Conservation (phyloP, 495 filamentous ascomycete genomes). For the Daldinia grandis region DNA sequence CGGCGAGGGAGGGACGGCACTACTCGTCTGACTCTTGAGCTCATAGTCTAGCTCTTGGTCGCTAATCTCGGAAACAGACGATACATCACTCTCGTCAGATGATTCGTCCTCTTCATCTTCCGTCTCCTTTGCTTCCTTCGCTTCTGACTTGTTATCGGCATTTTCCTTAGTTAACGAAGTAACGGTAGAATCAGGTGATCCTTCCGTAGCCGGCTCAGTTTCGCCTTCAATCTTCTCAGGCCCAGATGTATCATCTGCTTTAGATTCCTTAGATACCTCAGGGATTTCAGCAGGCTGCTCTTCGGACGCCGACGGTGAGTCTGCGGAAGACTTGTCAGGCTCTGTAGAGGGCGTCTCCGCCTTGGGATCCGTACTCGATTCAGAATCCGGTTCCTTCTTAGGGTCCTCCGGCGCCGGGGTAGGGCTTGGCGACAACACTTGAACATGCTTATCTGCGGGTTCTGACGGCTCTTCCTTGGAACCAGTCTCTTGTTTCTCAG, state of each 20-base stretch:
- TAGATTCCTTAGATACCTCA: not conserved
- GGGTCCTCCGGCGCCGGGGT: slow-evolving; percentile 32
- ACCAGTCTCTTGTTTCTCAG: slow-evolving; percentile 25
- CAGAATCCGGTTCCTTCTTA: slow-evolving; percentile 35
- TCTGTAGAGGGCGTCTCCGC: slow-evolving; percentile 9
- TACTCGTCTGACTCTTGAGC: slow-evolving; percentile 21
- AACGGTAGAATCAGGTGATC: not conserved
- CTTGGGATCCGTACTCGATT: slow-evolving; percentile 5
- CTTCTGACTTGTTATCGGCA: slow-evolving; percentile 16
- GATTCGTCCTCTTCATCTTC: slow-evolving; percentile 43
- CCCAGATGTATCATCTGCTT: slow-evolving; percentile 6
- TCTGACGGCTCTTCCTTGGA: slow-evolving; percentile 10
- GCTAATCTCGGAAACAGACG: slow-evolving; percentile 50
- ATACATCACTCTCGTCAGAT: slow-evolving; percentile 45
- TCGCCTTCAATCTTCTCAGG: slow-evolving; percentile 11
- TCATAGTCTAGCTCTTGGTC: slow-evolving; percentile 48
- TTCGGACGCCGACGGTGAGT: not conserved
- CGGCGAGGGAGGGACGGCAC: slow-evolving; percentile 1
- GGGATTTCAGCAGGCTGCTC: not conserved
- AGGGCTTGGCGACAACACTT: slow-evolving; percentile 26
- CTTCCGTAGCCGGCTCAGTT: not conserved
- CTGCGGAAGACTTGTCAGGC: slow-evolving; percentile 5
- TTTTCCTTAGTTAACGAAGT: slow-evolving; percentile 16
- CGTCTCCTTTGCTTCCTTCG: slow-evolving; percentile 17
- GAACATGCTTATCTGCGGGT: slow-evolving; percentile 22